Base-by-base conservation (phyloP, 139 green algal genomes). In the Astrephomene gubernaculifera region DNA sequence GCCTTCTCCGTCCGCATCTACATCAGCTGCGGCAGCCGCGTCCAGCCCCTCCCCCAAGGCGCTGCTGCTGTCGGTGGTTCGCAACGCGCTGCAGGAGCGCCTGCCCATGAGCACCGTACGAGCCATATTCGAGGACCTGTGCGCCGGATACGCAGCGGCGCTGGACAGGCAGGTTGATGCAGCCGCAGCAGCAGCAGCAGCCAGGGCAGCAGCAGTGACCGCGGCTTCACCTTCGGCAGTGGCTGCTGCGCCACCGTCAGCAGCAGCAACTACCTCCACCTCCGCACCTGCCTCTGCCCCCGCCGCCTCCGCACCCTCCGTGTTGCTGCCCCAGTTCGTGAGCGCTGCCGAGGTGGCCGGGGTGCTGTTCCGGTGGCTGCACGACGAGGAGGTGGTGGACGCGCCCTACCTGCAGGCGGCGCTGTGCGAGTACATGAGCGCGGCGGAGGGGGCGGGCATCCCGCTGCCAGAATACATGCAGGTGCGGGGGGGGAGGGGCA, bases 301-400 rank as follows among this genome's bases (percentile, higher is more conserved):
- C 71, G 31, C 75, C 68, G 41, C 68, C 79, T 69, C 54, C 53
- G 73, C 74, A 45, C 45, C 72, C 24, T 35, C 29, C 29, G 44
- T 75, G 31, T 31, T 65, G 29, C 78, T 79, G 52, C 75, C 89
- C 10, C 72, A 49, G 41, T 79, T 87, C 25, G 74, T 92, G 1
- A 87, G 64, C 21, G 64, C 79, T 0, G 57, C 86, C 35, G 84
- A 90, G 65, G 19, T 90, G 29, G 73, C 82, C 1, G 8, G 24
- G 41, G 52, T 75, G 27, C 57, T 92, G 63, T 87, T 92, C 57
- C 71, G 84, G 35, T 94, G 88, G 89, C 83, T 90, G 78, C 87
- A 91, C 67, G 87, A 92, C 25, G 90, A 94, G 73, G 88, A 94
- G 49, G 90, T 91, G 25, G 87, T 92, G 41, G 89, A 92, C 31